These are phyloP conservation scores for Penicillium glabrum DNA, from an alignment of 2,329 filamentous ascomycete genomes.

Conservation along the genomic window DNA sequence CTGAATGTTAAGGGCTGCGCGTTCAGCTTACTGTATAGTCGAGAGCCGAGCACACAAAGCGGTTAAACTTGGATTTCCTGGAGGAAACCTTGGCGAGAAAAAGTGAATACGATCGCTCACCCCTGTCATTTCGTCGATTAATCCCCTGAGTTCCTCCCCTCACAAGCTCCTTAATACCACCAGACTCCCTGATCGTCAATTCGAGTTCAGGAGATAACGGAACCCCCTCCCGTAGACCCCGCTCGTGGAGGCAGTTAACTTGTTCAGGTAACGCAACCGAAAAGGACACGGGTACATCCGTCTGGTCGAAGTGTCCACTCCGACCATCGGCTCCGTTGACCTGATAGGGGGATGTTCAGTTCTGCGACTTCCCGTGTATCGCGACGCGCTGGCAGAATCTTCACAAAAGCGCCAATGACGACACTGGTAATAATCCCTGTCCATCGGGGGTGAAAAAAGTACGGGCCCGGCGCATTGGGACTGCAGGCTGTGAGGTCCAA, in stretches of 20 bases:
- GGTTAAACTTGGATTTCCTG: too few species aligned
- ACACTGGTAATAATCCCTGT: not conserved
- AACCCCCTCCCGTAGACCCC: not conserved
- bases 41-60: too few species aligned
- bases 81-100: too few species aligned
- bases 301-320: not conserved
- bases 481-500: not conserved
- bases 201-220: not conserved
- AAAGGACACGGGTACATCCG: conserved; percentile 5
- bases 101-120: too few species aligned
- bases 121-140: too few species aligned
- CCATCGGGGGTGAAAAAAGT: not conserved
- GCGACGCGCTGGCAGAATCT: not conserved
- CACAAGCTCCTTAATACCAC: too few species aligned
- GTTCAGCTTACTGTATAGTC: too few species aligned
- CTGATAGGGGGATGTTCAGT: not conserved
- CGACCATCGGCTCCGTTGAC: not conserved
- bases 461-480: not conserved
- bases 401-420: not conserved
- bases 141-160: too few species aligned
- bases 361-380: not conserved
- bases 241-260: not conserved
- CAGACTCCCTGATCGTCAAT: not conserved
- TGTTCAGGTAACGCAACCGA: not conserved
- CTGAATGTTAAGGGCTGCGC: too few species aligned